phyloP scores from a whole-genome alignment of 345 rosid genomes.

The Jatropha curcas region DNA sequence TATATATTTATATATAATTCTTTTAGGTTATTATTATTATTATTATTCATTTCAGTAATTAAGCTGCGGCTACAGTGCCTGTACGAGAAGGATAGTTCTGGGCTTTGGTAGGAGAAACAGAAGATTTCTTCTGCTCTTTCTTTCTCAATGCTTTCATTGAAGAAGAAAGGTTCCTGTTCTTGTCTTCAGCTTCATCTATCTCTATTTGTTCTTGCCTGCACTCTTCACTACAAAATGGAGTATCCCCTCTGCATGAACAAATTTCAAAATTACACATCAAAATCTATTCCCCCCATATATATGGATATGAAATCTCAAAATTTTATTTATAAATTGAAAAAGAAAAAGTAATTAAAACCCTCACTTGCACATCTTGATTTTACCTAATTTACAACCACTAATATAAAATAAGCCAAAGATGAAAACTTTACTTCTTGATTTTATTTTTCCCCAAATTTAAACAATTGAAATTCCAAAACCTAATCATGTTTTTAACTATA shows the following conservation, averaged over 20 bases:
- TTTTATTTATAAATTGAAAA: too few species aligned
- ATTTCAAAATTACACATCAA: slow-evolving; percentile 11
- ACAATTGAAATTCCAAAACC: neutral
- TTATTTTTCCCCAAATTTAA: too few species aligned
- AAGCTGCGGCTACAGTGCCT: slow-evolving; percentile 56
- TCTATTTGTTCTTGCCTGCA: slow-evolving; percentile 84
- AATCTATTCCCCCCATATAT: neutral
- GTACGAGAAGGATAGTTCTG: slow-evolving; percentile 35
- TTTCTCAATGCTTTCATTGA: slow-evolving; percentile 60
- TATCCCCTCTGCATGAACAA: slow-evolving; percentile 66
- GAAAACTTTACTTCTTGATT: too few species aligned
- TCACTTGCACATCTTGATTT: too few species aligned
- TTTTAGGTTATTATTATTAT: too few species aligned
- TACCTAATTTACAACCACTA: too few species aligned
- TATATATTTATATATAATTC: too few species aligned
- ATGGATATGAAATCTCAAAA: too few species aligned
- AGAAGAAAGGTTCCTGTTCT: slow-evolving; percentile 56
- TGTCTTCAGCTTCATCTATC: slow-evolving; percentile 60
- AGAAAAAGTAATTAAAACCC: too few species aligned
- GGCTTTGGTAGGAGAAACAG: slow-evolving; percentile 33
- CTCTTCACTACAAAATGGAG: slow-evolving; percentile 83
- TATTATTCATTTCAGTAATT: neutral
- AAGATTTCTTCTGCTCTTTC: slow-evolving; percentile 43
- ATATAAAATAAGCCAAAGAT: too few species aligned
- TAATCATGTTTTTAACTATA: too few species aligned